A percentile compares a stretch with the other conserved stretches of the same genome.
Evolutionary conservation across 192 early-diverging fungal species (phyloP).

Genomic region (Lunasporangiospora selenospora): DNA sequence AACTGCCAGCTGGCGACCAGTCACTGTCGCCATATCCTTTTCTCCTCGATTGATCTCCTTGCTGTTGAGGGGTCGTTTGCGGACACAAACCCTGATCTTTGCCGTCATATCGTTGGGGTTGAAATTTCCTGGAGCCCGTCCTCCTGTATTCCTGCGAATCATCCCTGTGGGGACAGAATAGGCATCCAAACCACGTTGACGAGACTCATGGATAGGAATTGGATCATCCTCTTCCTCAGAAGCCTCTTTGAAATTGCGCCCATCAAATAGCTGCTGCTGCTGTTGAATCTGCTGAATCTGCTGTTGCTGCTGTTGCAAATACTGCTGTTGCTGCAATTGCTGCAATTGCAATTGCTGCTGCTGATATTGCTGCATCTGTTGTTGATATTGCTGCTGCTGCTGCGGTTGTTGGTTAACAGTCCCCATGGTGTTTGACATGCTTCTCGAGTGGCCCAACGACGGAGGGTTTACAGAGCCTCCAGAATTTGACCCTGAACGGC

Average conservation of each 20-base stretch:
- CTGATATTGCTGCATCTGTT: background rate
- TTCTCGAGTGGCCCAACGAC: conserved; percentile 43
- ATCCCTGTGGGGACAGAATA: conserved; percentile 69
- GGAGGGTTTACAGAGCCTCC: conserved; percentile 8
- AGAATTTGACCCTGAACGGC: conserved; percentile 30
- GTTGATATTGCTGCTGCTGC: conserved; percentile 21
- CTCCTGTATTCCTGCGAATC: conserved; percentile 10
- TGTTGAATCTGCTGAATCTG: background rate
- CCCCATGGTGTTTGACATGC: conserved; percentile 26
- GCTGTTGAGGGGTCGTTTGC: conserved; percentile 87
- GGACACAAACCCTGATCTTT: conserved; percentile 91
- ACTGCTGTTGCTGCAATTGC: too few species aligned
- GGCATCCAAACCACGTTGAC: conserved; percentile 60
- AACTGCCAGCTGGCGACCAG: conserved; percentile 71
- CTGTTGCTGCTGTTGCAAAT: too few species aligned
- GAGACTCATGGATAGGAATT: background rate
- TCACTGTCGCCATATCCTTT: conserved; percentile 76
- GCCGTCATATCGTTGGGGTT: conserved; percentile 63
- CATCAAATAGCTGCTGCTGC: background rate
- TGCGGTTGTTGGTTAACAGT: conserved; percentile 19
- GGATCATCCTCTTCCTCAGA: conserved; percentile 16
- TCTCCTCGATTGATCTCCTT: conserved; percentile 81
- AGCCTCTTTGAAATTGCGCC: background rate
- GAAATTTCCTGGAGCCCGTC: conserved; percentile 11
- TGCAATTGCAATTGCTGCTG: too few species aligned